Evolutionary conservation across 305 asterid species (phyloP).

Genomic region (Solanum hybrid): DNA sequence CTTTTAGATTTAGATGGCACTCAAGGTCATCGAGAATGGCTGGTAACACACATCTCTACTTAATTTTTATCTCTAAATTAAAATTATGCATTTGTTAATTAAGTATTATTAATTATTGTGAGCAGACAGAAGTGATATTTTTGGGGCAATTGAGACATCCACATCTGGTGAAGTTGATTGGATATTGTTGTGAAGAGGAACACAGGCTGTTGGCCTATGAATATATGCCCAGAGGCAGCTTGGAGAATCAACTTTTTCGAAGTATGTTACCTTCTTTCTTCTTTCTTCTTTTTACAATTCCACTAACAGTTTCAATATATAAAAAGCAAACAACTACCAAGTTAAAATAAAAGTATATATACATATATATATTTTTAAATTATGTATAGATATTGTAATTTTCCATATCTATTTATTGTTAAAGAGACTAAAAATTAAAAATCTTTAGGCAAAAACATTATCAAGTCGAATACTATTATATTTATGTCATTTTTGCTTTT

Average conservation of each 20-base stretch:
- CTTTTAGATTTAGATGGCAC: constrained; percentile 16
- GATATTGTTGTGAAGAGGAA: constrained; percentile 31
- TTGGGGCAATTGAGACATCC: constrained; percentile 26
- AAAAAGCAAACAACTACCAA: no score
- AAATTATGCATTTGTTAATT: no score
- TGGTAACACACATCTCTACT: background rate
- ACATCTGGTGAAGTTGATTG: constrained; percentile 26
- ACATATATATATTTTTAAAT: no score
- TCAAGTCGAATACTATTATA: background rate
- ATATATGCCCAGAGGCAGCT: constrained; percentile 30
- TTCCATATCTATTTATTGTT: background rate
- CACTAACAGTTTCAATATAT: background rate
- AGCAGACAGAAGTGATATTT: constrained; percentile 23
- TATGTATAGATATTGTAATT: no score
- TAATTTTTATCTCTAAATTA: background rate
- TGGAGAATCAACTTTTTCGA: constrained; percentile 27
- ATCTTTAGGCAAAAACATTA: background rate
- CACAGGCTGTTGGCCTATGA: constrained; percentile 26
- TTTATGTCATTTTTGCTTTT: background rate
- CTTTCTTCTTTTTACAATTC: background rate
- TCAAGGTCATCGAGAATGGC: constrained; percentile 26
- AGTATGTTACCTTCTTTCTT: constrained; percentile 6
- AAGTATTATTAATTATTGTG: background rate
- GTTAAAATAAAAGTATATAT: no score
- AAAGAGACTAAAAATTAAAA: background rate